Base-by-base conservation (phyloP, 768 basidiomycete species). In the Daedaleopsis sinensis region DNA sequence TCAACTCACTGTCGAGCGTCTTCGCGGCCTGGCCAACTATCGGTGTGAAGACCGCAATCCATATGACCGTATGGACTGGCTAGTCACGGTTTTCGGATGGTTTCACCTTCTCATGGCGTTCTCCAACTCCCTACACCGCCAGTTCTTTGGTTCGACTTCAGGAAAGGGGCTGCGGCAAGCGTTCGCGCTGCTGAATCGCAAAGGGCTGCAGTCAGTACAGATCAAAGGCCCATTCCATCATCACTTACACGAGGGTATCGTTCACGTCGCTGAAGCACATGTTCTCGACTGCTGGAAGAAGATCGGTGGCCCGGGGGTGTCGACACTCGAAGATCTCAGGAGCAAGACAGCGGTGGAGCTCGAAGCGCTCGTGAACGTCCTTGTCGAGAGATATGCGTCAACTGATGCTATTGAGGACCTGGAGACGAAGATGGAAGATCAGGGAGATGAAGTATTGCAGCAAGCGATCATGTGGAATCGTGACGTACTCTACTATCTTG, bases 91-190 rank as follows among this genome's bases (percentile, higher is more conserved):
- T 0, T 76, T 77, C 43, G 76, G 79, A 0, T 82, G 78, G 78
- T 71, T 82, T 13, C 79, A 82, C 55, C 63, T 73, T 1, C 42
- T 63, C 32, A 79, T 82, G 72, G 78, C 39, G 5, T 4, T 42
- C 18, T 3, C 3, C 3, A 3, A 42, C 5, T 42, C 39, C 18
- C 39, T 42, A 2, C 39, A 42, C 39, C 5, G 3, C 5, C 39
- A 42, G 10, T 42, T 5, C 39, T 42, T 5, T 42, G 39, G 39
- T 3, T 5, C 39, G 3, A 3, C 5, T 5, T 3, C 39, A 12
- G 18, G 39, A 12, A 2, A 5, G 5, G 39, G 39, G 3, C 39
- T 42, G 11, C 5, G 3, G 3, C 39, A 42, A 5, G 39, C 39
- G 11, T 42, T 42, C 18, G 39, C 3, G 3, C 3, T 42, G 2